phyloP scores from a whole-genome alignment of 352 stramenopile species.

The Phytophthora tentaculata region DNA sequence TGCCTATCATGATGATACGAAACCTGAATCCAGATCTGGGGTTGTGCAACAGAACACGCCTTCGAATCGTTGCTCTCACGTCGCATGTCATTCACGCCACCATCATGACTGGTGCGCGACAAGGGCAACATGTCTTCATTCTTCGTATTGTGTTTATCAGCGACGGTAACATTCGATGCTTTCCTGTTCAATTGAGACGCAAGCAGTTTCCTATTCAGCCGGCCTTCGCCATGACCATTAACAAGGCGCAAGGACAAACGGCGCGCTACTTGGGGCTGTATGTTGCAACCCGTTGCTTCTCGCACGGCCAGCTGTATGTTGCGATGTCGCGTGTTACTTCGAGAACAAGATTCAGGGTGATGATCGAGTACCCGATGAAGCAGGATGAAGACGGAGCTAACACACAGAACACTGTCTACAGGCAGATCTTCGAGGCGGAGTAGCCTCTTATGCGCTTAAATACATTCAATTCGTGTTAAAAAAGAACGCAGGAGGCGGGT shows the following conservation, averaged over 20 bases:
- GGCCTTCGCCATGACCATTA: not conserved
- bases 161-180: not conserved
- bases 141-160: not conserved
- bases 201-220: no score
- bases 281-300: not conserved
- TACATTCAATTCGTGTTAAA: no score
- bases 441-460: no score
- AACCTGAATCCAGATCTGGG: not conserved
- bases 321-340: no score
- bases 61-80: no score
- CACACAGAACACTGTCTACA: no score
- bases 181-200: not conserved
- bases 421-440: not conserved
- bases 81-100: not conserved
- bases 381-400: not conserved
- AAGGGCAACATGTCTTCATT: not conserved
- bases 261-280: not conserved
- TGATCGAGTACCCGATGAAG: not conserved
- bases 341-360: not conserved
- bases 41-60: not conserved
- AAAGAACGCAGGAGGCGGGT: no score
- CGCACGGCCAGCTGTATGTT: not conserved
- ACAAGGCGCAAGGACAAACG: not conserved
- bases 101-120: not conserved
- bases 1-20: not conserved